A percentile compares a stretch with the other conserved stretches of the same genome.
These are phyloP conservation scores for Coffea humblotiana DNA, from an alignment of 305 asterid genomes.

Conservation along the genomic window DNA sequence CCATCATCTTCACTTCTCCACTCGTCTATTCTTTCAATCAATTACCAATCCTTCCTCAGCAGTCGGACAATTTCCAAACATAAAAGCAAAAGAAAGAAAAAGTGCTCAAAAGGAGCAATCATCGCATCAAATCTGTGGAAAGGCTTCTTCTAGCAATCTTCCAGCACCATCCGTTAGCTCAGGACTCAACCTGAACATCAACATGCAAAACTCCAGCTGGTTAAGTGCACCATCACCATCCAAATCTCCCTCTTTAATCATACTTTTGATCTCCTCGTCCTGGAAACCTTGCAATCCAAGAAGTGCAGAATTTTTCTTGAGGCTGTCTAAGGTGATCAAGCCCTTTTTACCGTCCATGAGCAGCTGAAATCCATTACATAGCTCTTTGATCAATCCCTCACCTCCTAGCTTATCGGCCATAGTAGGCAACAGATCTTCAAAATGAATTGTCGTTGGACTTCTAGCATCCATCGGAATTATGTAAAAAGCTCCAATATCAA, in stretches of 20 bases:
- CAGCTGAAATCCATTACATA: conserved; percentile 56
- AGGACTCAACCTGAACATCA: conserved; percentile 39
- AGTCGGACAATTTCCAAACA: conserved; percentile 1
- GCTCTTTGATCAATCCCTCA: conserved; percentile 56
- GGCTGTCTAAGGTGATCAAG: conserved; percentile 56
- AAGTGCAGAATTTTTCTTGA: conserved; percentile 46
- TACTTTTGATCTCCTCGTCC: conserved; percentile 35
- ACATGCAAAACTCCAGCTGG: conserved; percentile 31
- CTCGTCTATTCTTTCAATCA: neutral
- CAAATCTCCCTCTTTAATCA: conserved; percentile 31
- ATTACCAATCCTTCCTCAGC: neutral
- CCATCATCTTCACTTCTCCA: neutral
- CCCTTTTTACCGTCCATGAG: conserved; percentile 54
- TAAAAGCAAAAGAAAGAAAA: conserved; percentile 1
- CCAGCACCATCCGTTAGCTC: conserved; percentile 18
- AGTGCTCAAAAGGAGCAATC: conserved; percentile 8
- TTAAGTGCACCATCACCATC: conserved; percentile 29
- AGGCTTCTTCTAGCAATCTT: conserved; percentile 11
- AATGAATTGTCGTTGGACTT: conserved; percentile 6
- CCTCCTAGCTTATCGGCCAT: conserved; percentile 73
- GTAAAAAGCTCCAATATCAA: neutral
- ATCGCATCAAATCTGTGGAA: conserved; percentile 12
- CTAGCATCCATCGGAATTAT: neutral
- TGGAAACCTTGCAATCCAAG: conserved; percentile 56
- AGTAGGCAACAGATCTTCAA: conserved; percentile 59